phyloP scores from a whole-genome alignment of 306 rosid genomes.

The Arachis stenosperma region DNA sequence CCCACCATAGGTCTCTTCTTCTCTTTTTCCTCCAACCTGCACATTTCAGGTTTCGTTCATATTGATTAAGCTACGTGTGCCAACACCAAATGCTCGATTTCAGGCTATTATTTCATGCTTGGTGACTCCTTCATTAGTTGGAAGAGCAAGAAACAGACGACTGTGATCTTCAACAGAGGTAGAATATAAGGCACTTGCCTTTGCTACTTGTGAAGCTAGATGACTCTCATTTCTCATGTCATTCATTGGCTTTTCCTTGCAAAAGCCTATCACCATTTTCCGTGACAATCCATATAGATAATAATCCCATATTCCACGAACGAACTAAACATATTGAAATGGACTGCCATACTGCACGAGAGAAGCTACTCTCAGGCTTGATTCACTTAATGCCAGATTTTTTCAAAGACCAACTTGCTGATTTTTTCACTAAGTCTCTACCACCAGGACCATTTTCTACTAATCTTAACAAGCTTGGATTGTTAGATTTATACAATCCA shows the following conservation, averaged over 20 bases:
- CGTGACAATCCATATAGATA: not conserved
- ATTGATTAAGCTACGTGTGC: not conserved
- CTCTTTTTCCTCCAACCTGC: accelerated
- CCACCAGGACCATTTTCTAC: not conserved
- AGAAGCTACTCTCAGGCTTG: not conserved
- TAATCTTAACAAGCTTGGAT: too few species aligned
- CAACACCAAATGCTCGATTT: not conserved
- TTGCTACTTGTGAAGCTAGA: not conserved
- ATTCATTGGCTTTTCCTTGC: too few species aligned
- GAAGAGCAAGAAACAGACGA: not conserved
- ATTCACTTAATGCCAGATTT: not conserved
- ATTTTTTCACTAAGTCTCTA: not conserved
- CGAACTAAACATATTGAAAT: not conserved
- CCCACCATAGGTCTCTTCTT: not conserved
- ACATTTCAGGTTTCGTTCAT: accelerated
- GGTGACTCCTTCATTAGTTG: not conserved
- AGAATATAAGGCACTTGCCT: not conserved
- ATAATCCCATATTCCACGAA: not conserved
- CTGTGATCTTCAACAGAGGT: not conserved
- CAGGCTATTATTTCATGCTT: not conserved
- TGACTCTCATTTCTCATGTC: not conserved
- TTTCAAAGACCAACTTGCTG: not conserved
- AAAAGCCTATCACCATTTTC: not conserved
- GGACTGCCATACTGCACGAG: not conserved
- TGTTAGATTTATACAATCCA: too few species aligned